A percentile compares a stretch with the other conserved stretches of the same genome.
phyloP scores from a whole-genome alignment of 164 flowering plant genomes.

The Sedum album region DNA sequence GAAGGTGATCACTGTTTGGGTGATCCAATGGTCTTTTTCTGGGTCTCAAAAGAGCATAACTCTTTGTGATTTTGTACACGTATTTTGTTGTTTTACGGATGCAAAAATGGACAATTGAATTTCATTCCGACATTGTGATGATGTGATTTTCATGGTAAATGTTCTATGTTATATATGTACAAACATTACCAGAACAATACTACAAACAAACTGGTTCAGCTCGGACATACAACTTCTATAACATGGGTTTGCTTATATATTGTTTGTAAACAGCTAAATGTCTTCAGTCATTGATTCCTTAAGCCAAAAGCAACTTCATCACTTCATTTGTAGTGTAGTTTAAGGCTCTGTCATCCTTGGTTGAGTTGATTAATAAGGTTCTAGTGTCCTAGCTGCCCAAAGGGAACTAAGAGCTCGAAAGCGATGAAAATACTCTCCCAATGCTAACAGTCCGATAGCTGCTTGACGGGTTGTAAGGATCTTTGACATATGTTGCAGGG shows the following conservation, averaged over 20 bases:
- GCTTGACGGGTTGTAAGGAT: constrained; percentile 7
- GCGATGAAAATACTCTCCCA: constrained; percentile 1
- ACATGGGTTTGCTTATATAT: neutral
- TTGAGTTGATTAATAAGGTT: neutral
- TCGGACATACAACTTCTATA: neutral
- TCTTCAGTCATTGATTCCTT: neutral
- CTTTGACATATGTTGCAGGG: constrained; percentile 3
- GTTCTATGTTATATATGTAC: neutral
- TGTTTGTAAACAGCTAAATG: neutral
- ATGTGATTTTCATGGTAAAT: neutral
- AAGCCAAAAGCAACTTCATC: neutral
- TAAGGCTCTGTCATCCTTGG: neutral
- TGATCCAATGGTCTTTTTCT: no score
- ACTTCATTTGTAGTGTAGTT: neutral
- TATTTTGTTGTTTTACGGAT: no score
- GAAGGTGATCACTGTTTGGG: no score
- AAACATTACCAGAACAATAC: neutral
- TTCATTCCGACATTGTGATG: neutral
- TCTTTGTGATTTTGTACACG: no score
- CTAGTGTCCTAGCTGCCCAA: constrained; percentile 3
- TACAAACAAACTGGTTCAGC: neutral
- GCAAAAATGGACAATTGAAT: no score
- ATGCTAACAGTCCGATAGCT: neutral
- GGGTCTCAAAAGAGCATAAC: no score
- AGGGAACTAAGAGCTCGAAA: constrained; percentile 5